A percentile compares a stretch with the other conserved stretches of the same genome.
Evolutionary conservation across 176 grass and related monocot genomes (phyloP).

Genomic region (Cenchrus americanus): DNA sequence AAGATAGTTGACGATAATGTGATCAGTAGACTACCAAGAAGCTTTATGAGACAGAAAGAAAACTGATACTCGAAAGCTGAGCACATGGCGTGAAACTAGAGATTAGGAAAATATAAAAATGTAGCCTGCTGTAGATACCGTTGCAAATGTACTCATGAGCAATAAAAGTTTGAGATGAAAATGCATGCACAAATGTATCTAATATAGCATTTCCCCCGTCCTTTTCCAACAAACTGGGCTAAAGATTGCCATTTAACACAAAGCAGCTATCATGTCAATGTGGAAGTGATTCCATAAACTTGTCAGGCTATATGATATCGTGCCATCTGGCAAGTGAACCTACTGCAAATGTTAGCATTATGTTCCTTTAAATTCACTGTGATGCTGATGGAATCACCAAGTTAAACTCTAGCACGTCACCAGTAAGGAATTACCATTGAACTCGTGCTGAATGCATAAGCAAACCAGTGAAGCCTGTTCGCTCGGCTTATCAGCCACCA

Average conservation of each 20-base stretch:
- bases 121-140: background rate
- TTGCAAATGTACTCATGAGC: slow-evolving; percentile 24
- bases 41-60: slow-evolving; percentile 71
- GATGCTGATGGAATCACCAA: too few relatives aligned
- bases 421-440: too few relatives aligned
- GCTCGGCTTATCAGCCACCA: too few relatives aligned
- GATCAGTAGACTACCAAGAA: slow-evolving; percentile 73
- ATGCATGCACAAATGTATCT: slow-evolving; percentile 1
- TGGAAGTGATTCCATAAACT: background rate
- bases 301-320: background rate
- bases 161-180: slow-evolving; percentile 4
- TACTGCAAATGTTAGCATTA: background rate
- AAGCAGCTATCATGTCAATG: background rate
- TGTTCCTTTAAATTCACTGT: background rate
- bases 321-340: background rate
- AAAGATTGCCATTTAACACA: background rate
- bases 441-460: too few relatives aligned
- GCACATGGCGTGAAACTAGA: slow-evolving; percentile 6
- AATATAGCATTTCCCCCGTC: background rate
- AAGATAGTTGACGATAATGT: slow-evolving; percentile 93
- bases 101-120: background rate
- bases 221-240: background rate
- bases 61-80: slow-evolving; percentile 43
- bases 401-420: too few relatives aligned
- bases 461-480: too few relatives aligned